Evolutionary conservation across 345 rosid species (phyloP), one percentile per base, ranked within the genome.

Genomic region (Eucalyptus pauciflora): DNA sequence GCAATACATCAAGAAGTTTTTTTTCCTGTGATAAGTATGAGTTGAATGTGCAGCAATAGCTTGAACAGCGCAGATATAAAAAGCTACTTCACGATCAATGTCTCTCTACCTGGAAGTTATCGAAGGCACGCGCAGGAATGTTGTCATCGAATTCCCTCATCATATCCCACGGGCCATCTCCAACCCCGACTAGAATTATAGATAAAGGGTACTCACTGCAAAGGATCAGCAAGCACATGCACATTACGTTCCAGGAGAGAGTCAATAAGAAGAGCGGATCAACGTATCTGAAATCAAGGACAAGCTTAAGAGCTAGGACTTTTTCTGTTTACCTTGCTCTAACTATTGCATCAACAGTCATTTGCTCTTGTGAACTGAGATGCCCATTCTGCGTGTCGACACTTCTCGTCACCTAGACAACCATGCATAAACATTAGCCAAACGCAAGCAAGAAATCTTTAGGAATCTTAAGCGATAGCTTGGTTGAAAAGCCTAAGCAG

Each of bases 141-240:
- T 94, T 94, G 71, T 94, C 95, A 88, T 94, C 95, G 17, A 94
- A 94, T 90, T 94, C 93, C 87, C 91, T 92, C 95, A 94, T 94
- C 92, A 94, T 91, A 76, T 93, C 95, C 95, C 94, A 94, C 3
- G 95, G 94, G 29, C 95, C 95, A 87, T 92, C 95, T 31, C 95
- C 94, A 33, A 93, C 95, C 31, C 95, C 95, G 5, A 94, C 95
- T 50, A 94, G 87, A 86, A 93, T 88, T 64, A 94, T 94, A 7
- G 95, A 94, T 46, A 94, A 87, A 52, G 95, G 95, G 87, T 83
- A 89, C 31, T 89, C 83, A 50, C 95, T 94, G 95, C 87, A 91
- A 69, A 86, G 60, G 37, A 49, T 86, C 15, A 6, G 87, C 87
- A 86, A 15, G 79, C 52, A 56, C 31, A 86, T 58, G 86, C 54